phyloP scores from a whole-genome alignment of 2,329 filamentous ascomycete species.

The Penicillium sp. region DNA sequence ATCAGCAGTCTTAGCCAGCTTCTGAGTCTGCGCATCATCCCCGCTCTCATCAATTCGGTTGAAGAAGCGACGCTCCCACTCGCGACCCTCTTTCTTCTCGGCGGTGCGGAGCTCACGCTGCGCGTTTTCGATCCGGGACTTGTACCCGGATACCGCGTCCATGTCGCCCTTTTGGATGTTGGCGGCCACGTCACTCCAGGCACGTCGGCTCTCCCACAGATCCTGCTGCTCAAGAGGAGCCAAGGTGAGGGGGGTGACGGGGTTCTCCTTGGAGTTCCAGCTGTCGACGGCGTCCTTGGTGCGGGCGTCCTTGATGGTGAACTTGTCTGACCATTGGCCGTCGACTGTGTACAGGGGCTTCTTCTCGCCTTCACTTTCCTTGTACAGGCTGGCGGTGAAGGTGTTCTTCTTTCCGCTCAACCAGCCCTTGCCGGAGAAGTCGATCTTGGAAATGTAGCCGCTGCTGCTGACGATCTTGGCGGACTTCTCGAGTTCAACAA shows the following conservation, averaged over 20 bases:
- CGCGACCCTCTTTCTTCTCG: conserved; percentile 71
- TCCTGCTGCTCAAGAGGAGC: conserved; percentile 77
- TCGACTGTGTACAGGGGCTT: conserved; percentile 73
- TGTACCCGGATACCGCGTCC: conserved; percentile 75
- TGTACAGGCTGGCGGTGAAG: conserved; percentile 75
- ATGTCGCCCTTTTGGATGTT: conserved; percentile 82
- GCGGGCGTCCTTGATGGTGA: conserved; percentile 72
- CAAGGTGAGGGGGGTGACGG: conserved; percentile 69
- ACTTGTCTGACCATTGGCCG: conserved; percentile 86
- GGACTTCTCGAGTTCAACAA: conserved; percentile 83
- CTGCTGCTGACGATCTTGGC: conserved; percentile 84
- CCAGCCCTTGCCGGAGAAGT: conserved; percentile 94
- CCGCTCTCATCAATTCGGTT: conserved; percentile 41
- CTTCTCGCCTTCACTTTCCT: conserved; percentile 65
- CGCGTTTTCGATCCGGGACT: conserved; percentile 84
- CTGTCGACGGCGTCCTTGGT: conserved; percentile 54
- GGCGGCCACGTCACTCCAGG: conserved; percentile 82
- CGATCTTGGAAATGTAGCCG: conserved; percentile 84
- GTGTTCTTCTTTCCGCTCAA: conserved; percentile 93
- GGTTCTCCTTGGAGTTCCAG: conserved; percentile 60
- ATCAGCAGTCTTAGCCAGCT: conserved; percentile 46
- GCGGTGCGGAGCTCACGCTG: conserved; percentile 75
- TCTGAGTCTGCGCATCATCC: conserved; percentile 41
- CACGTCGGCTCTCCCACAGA: conserved; percentile 80
- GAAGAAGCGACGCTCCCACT: conserved; percentile 88